phyloP scores from a whole-genome alignment of 805 yeast species.

The Peterozyma toletana region DNA sequence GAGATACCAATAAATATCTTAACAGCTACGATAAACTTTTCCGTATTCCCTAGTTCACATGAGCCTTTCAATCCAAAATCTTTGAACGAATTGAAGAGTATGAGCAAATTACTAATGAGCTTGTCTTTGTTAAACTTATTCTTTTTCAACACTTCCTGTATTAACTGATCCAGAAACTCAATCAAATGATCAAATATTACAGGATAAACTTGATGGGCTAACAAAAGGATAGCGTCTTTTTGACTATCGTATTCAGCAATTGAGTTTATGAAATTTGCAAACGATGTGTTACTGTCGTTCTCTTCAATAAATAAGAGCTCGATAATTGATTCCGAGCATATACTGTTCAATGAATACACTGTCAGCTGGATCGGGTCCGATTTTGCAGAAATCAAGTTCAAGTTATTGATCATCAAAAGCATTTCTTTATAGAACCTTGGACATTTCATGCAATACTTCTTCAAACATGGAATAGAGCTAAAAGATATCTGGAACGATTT shows the following conservation, averaged over 20 bases:
- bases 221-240: slow-evolving; percentile 1
- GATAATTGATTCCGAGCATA: slow-evolving; percentile 1
- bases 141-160: too few relatives aligned
- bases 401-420: background rate
- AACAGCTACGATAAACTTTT: too few relatives aligned
- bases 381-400: background rate
- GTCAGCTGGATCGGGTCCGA: background rate
- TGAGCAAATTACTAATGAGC: too few relatives aligned
- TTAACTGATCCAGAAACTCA: slow-evolving; percentile 9
- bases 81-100: too few relatives aligned
- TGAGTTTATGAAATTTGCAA: background rate
- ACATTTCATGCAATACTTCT: slow-evolving; percentile 1
- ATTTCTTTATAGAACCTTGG: slow-evolving; percentile 1
- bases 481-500: slow-evolving; percentile 3
- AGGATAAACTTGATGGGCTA: slow-evolving; percentile 16
- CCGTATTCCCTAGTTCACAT: too few relatives aligned
- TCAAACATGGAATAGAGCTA: slow-evolving; percentile 8
- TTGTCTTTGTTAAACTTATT: too few relatives aligned
- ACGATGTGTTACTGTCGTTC: background rate
- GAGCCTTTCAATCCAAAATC: too few relatives aligned
- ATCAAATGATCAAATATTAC: slow-evolving; percentile 19
- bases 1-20: too few relatives aligned
- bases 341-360: background rate
- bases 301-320: slow-evolving; percentile 3
- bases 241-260: background rate